A percentile compares a stretch with the other conserved stretches of the same genome.
These are phyloP conservation scores for Adansonia digitata DNA, from an alignment of 345 rosid genomes.

Conservation along the genomic window DNA sequence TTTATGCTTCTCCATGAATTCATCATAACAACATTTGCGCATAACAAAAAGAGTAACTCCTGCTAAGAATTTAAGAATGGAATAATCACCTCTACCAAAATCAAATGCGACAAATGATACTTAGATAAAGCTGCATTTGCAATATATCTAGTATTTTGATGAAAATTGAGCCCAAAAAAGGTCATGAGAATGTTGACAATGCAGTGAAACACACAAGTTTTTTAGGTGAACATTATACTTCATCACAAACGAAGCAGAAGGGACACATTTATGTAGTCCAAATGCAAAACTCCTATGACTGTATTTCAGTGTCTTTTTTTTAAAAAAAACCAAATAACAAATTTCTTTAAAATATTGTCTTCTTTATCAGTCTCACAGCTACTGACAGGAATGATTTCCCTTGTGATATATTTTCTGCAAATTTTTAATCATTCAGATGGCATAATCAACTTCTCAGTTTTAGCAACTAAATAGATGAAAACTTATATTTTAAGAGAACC, in stretches of 20 bases:
- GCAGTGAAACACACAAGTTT: neutral
- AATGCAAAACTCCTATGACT: neutral
- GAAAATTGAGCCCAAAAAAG: too few species aligned
- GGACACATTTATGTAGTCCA: neutral
- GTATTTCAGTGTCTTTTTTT: neutral
- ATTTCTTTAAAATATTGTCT: neutral
- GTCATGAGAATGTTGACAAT: neutral
- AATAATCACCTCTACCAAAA: conserved; percentile 1
- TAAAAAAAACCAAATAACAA: neutral
- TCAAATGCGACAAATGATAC: neutral
- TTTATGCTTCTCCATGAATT: conserved; percentile 17
- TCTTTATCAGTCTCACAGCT: neutral
- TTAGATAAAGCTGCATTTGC: neutral
- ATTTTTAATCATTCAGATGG: neutral
- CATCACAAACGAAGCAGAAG: neutral
- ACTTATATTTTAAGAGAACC: neutral
- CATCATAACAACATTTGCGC: conserved; percentile 1
- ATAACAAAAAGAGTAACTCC: conserved; percentile 6
- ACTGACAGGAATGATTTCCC: neutral
- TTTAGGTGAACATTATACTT: neutral
- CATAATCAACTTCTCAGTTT: neutral
- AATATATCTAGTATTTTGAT: neutral
- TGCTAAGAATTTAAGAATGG: neutral
- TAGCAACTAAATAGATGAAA: neutral
- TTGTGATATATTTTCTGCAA: neutral